phyloP scores from a whole-genome alignment of 2,329 filamentous ascomycete species.

The Myriosclerotinia duriaeana region DNA sequence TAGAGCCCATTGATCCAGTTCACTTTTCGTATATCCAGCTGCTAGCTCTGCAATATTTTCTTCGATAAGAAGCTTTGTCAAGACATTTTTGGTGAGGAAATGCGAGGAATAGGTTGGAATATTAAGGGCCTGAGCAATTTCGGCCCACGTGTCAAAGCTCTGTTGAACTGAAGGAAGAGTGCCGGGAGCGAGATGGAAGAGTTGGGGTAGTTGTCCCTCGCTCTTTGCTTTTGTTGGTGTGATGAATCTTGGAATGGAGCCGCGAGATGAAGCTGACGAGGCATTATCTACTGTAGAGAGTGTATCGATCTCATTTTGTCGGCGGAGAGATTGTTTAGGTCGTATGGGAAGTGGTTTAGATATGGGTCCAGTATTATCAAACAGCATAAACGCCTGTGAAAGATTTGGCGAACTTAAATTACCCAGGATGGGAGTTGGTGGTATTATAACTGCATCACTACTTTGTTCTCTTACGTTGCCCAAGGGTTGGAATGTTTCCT shows the following conservation, averaged over 20 bases:
- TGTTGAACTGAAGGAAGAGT: neutral
- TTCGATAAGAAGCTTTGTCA: neutral
- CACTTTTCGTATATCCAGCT: neutral
- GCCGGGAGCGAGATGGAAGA: neutral
- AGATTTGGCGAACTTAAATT: no score
- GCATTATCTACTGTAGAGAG: neutral
- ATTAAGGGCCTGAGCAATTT: neutral
- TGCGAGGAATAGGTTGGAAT: neutral
- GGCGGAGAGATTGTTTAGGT: neutral
- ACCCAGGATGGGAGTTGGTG: accelerated
- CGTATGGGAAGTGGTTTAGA: neutral
- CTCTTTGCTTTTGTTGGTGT: neutral
- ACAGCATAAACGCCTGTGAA: neutral
- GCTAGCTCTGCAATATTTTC: neutral
- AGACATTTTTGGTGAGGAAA: neutral
- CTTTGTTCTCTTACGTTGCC: accelerated
- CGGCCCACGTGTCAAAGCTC: neutral
- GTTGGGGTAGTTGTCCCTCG: neutral
- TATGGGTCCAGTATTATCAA: neutral
- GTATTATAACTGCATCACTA: neutral
- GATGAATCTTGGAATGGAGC: neutral
- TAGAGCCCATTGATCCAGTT: neutral
- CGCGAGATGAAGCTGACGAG: neutral
- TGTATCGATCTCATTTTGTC: neutral
- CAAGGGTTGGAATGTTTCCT: neutral